Conservation (phyloP, 345 rosid genomes). For the Euphorbia lathyris region DNA sequence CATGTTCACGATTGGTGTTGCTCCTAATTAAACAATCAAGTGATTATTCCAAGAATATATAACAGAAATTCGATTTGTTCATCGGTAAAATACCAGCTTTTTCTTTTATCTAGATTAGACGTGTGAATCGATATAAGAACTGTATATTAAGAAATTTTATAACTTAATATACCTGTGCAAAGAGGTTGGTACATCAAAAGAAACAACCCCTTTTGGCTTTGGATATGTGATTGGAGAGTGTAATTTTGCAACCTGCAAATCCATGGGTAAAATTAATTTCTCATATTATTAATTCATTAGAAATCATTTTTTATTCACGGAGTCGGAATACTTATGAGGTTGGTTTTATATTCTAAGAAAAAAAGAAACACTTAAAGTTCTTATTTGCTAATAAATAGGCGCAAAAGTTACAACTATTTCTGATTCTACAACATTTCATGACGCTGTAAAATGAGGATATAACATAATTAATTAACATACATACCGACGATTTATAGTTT, state of each 20-base stretch:
- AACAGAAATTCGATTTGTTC: background rate
- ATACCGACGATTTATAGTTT: too few species aligned
- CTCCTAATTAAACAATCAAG: constrained; percentile 52
- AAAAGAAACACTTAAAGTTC: too few species aligned
- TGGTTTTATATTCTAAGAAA: too few species aligned
- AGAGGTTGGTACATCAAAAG: constrained; percentile 87
- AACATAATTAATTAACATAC: too few species aligned
- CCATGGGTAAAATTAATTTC: background rate
- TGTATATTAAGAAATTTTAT: background rate
- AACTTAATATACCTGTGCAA: constrained; percentile 63
- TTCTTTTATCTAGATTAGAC: background rate
- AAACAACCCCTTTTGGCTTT: constrained; percentile 77
- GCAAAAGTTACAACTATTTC: too few species aligned
- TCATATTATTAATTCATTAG: too few species aligned
- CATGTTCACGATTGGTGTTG: constrained; percentile 88
- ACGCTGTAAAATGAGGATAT: background rate
- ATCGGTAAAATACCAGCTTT: background rate
- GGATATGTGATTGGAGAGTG: constrained; percentile 70
- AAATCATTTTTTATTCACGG: too few species aligned
- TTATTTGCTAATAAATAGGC: too few species aligned
- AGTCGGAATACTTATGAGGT: too few species aligned
- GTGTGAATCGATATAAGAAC: background rate
- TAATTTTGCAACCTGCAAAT: constrained; percentile 57
- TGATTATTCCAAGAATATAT: too few species aligned
- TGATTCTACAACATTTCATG: too few species aligned